phyloP scores from a whole-genome alignment of 257 asterid genomes.

The Eucommia ulmoides region DNA sequence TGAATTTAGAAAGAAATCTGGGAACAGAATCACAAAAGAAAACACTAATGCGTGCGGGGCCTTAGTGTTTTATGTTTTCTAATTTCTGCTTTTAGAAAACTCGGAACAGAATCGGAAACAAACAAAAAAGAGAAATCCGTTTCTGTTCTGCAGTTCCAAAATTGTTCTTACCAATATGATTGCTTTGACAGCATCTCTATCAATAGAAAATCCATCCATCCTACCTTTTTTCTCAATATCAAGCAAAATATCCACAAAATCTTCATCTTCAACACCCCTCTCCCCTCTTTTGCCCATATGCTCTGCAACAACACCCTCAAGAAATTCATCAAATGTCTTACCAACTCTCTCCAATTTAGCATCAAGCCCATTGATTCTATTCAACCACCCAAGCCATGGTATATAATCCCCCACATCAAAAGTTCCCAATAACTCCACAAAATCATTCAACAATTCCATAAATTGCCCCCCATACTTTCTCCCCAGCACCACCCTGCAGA shows the following conservation, averaged over 20 bases:
- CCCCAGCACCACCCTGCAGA: not conserved
- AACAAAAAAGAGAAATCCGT: no score
- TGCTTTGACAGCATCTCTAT: not conserved
- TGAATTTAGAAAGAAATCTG: no score
- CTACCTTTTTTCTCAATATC: no score
- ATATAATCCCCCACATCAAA: conserved; percentile 1
- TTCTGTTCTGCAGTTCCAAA: no score
- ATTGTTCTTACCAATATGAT: not conserved
- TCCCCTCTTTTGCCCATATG: not conserved
- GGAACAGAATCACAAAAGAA: no score
- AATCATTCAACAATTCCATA: not conserved
- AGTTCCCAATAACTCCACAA: not conserved
- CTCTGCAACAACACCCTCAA: conserved; percentile 4
- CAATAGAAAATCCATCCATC: no score
- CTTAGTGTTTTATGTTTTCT: no score
- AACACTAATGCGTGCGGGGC: no score
- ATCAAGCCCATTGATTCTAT: no score
- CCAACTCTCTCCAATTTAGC: conserved; percentile 4
- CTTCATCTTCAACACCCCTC: not conserved
- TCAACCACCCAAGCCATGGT: conserved; percentile 4
- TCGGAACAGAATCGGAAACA: no score
- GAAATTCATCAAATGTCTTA: not conserved
- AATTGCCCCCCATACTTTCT: not conserved
- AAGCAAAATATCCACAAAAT: not conserved
- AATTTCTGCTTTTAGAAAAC: no score